Evolutionary conservation across 495 filamentous ascomycete genomes (phyloP), one percentile per base, ranked within the genome.

Genomic region (Penicillium macrosclerotiorum): DNA sequence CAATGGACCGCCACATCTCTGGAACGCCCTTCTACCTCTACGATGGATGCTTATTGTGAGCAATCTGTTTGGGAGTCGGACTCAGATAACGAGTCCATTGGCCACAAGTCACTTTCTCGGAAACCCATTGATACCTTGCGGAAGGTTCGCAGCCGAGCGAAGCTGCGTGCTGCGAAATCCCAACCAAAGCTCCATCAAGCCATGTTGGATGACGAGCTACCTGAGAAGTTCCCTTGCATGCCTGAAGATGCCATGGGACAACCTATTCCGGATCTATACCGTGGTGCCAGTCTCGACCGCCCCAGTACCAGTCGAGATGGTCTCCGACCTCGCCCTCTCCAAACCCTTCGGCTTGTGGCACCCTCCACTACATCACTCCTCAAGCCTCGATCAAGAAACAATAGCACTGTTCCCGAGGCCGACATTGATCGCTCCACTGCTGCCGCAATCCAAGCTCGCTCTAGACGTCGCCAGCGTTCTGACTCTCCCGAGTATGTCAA

Each of bases 21-120:
- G 59, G 72, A 64, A 40, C 54, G 53, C 36, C 73, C 61, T 7
- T 78, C 57, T 14, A 77, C 57, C 11, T 78, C 59, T 37, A 68
- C 65, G 17, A 75, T 60, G 52, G 76, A 67, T 13, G 56, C 57
- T 12, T 53, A 64, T 47, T 59, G 59, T 13, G 71, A 75, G 40
- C 71, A 72, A 22, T 75, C 71, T 0, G 67, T 75, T 0, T 75
- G 71, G 71, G 71, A 75, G 36, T 73, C 71, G 0, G 71, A 75
- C 39, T 75, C 71, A 0, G 71, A 75, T 12, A 63, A 47, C 11
- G 71, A 72, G 40, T 69, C 63, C 0, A 42, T 59, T 8, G 62
- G 66, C 13, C 65, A 63, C 23, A 70, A 63, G 40, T 68, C 68
- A 0, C 51, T 71, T 6, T 72, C 69, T 1, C 61, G 68, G 9